Base-by-base conservation (phyloP, 805 yeast species). In the Kuraishia molischiana region DNA sequence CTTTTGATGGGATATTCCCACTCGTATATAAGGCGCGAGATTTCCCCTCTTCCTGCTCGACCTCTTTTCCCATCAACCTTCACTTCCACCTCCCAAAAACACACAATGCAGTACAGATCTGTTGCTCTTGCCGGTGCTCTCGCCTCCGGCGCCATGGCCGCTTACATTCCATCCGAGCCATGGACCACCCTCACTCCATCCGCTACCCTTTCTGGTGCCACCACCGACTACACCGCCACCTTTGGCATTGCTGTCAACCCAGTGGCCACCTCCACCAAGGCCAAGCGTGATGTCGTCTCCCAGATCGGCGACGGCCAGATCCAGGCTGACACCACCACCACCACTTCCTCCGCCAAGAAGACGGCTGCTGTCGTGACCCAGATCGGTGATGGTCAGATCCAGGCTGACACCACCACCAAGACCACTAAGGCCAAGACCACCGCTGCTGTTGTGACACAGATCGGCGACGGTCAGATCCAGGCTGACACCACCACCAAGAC, bases 121-220 rank as follows among this genome's bases (percentile, higher is more conserved):
- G 10, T 22, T 20, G 40, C 48, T 59, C 60, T 32, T 14, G 36
- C 64, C 9, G 24, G 68, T 38, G 60, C 74, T 45, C 52, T 74
- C 31, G 67, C 69, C 38, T 54, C 74, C 15, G 41, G 66, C 15
- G 65, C 78, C 22, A 37, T 67, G 37, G 80, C 82, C 36, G 85
- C 85, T 41, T 72, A 72, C 48, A 73, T 76, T 46, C 83, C 82
- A 44, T 58, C 77, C 38, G 79, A 74, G 43, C 77, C 80, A 49
- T 81, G 82, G 83, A 59, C 81, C 38, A 77, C 86, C 38, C 68
- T 82, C 58, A 79, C 87, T 29, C 89, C 92, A 46, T 40, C 58
- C 32, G 72, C 71, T 35, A 52, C 70, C 35, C 66, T 67, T 42
- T 18, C 32, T 9, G 76, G 77, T 50, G 81, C 76, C 43, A 48